A percentile compares a stretch with the other conserved stretches of the same genome.
These are phyloP conservation scores for Xylaria sp. DNA, from an alignment of 2,329 filamentous ascomycete species.

Conservation along the genomic window DNA sequence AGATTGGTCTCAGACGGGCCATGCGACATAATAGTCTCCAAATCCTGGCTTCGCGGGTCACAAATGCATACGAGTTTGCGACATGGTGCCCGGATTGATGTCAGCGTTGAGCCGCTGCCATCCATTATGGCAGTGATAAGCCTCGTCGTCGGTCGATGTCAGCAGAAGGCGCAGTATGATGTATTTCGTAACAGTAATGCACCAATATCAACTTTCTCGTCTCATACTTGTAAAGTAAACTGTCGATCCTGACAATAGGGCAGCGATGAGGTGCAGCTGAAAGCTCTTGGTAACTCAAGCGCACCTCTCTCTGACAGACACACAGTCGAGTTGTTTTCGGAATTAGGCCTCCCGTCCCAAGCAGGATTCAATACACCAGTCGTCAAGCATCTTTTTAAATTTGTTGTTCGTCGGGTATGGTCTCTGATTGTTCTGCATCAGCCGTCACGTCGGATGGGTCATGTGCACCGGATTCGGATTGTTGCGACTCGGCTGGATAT, in stretches of 20 bases:
- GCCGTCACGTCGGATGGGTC: neutral
- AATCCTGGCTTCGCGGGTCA: neutral
- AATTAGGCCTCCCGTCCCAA: neutral
- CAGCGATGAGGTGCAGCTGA: neutral
- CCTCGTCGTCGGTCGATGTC: constrained; percentile 11
- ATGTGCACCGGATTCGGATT: neutral
- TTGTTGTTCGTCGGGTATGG: neutral
- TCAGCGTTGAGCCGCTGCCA: neutral
- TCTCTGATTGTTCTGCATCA: neutral
- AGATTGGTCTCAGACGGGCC: neutral
- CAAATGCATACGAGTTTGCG: neutral
- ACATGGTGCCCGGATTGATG: neutral
- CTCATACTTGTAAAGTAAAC: neutral
- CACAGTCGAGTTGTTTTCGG: neutral
- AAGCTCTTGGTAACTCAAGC: neutral
- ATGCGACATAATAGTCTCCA: neutral
- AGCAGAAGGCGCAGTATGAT: constrained; percentile 7
- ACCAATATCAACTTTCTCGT: neutral
- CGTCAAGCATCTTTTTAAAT: constrained; percentile 6
- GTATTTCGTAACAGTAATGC: neutral
- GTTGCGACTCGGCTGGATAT: neutral
- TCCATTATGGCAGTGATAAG: neutral
- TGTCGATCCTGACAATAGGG: neutral
- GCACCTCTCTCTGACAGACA: neutral
- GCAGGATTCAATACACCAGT: constrained; percentile 1